These are phyloP conservation scores for Fraxinus excelsior DNA, from an alignment of 257 asterid species.

Conservation along the genomic window DNA sequence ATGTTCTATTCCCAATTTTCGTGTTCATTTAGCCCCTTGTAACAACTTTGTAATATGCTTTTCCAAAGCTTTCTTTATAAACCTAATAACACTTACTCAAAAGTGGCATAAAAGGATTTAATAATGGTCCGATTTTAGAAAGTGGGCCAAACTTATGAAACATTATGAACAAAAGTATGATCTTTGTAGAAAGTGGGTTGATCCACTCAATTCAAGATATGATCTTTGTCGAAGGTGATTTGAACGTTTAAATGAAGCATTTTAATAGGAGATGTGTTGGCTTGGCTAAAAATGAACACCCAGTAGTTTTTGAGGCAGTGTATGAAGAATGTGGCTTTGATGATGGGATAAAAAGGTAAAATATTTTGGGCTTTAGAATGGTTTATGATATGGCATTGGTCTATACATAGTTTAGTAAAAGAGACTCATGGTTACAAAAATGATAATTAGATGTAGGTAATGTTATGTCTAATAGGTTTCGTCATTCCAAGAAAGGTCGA, in stretches of 20 bases:
- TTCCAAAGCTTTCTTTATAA: neutral
- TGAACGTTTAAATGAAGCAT: neutral
- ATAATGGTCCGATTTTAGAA: neutral
- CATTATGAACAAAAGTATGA: neutral
- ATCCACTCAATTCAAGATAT: neutral
- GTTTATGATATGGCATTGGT: neutral
- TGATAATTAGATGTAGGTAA: neutral
- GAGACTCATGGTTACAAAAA: neutral
- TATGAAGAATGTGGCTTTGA: neutral
- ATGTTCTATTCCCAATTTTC: constrained; percentile 6
- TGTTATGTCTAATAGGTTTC: neutral
- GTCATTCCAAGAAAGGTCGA: neutral
- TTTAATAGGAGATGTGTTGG: neutral
- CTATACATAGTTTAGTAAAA: neutral
- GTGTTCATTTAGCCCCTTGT: neutral
- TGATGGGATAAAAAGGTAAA: neutral
- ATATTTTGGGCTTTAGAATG: neutral
- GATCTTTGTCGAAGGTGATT: neutral
- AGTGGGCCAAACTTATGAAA: neutral
- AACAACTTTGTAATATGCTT: constrained; percentile 5
- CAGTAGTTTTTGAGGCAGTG: neutral
- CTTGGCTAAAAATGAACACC: neutral
- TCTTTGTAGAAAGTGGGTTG: neutral
- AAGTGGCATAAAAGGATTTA: neutral
- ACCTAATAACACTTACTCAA: neutral